Evolutionary conservation across 2,329 filamentous ascomycete species (phyloP), one percentile per base, ranked within the genome.

Genomic region (Akanthomyces dipterigenus): DNA sequence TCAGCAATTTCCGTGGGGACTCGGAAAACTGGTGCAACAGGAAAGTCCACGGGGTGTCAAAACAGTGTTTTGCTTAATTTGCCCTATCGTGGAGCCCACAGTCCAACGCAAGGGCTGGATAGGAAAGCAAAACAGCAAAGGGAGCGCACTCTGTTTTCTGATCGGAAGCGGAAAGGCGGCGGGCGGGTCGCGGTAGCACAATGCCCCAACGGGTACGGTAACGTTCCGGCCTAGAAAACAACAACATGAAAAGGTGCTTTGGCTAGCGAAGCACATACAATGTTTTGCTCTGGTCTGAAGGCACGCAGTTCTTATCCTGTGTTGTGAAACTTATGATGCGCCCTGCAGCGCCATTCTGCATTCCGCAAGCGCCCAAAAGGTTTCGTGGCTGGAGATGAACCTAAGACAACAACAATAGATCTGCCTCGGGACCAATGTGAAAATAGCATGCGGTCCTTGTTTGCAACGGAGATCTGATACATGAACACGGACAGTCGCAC

Each of bases 91-190:
- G 36, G 56, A 48, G 56, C 51, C 22, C 22, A 54, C 16, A 42
- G 28, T 51, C 55, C 55, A 49, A n/a, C n/a, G 18, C 56, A 59
- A 59, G 56, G 56, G 56, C 56, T 46, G 56, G 36, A 59, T 51
- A 22, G 55, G 55, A 20, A 58, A 58, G 31, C 45, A 38, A 28
- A 24, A 55, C n/a, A 22, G 28, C 22, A 43, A 43, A 42, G 51
- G 22, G 31, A 7, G 31, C 31, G 8, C 14, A 24, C 55, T 50
- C 43, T 36, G 31, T 42, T 50, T n/a, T 40, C 55, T 57, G 56
- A 59, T 59, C 46, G 48, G 56, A 59, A 59, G 56, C 56, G 56
- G 56, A 59, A 58, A 51, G 46, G 24, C 56, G 56, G 26, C 55
- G 22, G 45, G 31, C 43, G 46, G 24, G 45, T 24, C 45, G 24